These are phyloP conservation scores for Populus tremula DNA, from an alignment of 345 rosid species.

Conservation along the genomic window DNA sequence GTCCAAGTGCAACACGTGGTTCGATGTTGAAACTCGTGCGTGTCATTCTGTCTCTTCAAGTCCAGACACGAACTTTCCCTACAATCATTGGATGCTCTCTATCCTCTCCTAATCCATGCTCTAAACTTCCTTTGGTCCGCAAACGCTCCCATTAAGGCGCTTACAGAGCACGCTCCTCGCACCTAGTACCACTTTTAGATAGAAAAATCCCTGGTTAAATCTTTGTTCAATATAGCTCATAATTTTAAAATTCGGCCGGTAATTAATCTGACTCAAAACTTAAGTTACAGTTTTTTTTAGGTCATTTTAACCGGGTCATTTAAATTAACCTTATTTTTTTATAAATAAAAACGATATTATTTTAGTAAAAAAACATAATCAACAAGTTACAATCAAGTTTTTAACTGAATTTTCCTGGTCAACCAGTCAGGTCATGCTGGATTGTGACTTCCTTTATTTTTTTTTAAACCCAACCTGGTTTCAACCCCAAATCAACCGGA, in stretches of 20 bases:
- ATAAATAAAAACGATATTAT: too few relatives aligned
- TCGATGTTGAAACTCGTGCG: constrained; percentile 33
- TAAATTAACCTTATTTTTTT: too few relatives aligned
- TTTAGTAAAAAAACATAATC: too few relatives aligned
- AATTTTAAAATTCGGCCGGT: too few relatives aligned
- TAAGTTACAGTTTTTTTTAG: too few relatives aligned
- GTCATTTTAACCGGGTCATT: accelerated
- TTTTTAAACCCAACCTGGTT: accelerated
- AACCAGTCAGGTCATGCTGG: too few relatives aligned
- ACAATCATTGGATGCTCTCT: constrained; percentile 42
- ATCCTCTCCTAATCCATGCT: background rate
- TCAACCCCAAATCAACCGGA: too few relatives aligned
- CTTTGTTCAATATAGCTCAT: accelerated
- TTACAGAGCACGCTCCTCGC: background rate
- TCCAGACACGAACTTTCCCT: constrained; percentile 32
- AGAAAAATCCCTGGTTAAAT: background rate
- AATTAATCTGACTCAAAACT: too few relatives aligned
- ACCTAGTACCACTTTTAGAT: background rate
- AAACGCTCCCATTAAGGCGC: background rate
- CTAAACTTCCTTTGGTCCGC: background rate
- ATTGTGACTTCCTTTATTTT: accelerated
- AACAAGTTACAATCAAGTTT: accelerated
- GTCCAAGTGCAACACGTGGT: constrained; percentile 25
- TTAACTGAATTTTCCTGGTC: too few relatives aligned
- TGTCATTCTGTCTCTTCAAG: constrained; percentile 33